These are phyloP conservation scores for Pharnaceum exiguum DNA, from an alignment of 148 eudicot species.

Conservation along the genomic window DNA sequence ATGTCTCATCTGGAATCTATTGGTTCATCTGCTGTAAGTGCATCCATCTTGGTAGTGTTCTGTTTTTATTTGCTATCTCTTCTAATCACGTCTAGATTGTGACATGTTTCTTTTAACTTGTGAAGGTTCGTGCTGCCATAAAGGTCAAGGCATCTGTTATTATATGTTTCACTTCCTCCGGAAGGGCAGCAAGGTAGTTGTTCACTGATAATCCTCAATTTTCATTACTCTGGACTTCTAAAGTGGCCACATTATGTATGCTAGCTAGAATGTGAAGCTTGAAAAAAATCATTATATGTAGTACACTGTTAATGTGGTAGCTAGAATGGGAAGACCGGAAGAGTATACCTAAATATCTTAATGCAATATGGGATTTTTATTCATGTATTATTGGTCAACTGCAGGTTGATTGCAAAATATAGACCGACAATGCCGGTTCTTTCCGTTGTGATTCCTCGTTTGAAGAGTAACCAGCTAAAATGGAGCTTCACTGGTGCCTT, in stretches of 20 bases:
- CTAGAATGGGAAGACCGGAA: too few relatives aligned
- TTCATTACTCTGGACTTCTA: too few relatives aligned
- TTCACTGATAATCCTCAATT: slow-evolving; percentile 2
- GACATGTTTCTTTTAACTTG: slow-evolving; percentile 1
- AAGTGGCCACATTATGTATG: too few relatives aligned
- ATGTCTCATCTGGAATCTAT: slow-evolving; percentile 46
- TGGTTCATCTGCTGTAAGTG: slow-evolving; percentile 44
- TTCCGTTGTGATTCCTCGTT: slow-evolving; percentile 89
- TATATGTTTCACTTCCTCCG: slow-evolving; percentile 94
- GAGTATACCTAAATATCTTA: not conserved
- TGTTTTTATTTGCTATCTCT: not conserved
- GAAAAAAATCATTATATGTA: too few relatives aligned
- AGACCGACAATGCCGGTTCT: slow-evolving; percentile 95
- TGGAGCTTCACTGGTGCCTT: slow-evolving; percentile 96
- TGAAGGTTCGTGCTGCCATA: slow-evolving; percentile 86
- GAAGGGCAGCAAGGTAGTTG: slow-evolving; percentile 92
- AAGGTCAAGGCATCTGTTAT: slow-evolving; percentile 97
- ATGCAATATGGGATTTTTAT: not conserved
- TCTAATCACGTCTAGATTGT: not conserved
- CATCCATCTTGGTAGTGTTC: not conserved
- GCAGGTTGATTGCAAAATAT: slow-evolving; percentile 93
- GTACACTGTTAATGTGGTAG: too few relatives aligned
- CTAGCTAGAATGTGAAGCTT: not conserved
- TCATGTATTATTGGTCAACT: slow-evolving; percentile 13
- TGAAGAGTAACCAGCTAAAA: slow-evolving; percentile 74